Base-by-base conservation (phyloP, 2,329 filamentous ascomycete species). In the Sodiomyces alkalinus region DNA sequence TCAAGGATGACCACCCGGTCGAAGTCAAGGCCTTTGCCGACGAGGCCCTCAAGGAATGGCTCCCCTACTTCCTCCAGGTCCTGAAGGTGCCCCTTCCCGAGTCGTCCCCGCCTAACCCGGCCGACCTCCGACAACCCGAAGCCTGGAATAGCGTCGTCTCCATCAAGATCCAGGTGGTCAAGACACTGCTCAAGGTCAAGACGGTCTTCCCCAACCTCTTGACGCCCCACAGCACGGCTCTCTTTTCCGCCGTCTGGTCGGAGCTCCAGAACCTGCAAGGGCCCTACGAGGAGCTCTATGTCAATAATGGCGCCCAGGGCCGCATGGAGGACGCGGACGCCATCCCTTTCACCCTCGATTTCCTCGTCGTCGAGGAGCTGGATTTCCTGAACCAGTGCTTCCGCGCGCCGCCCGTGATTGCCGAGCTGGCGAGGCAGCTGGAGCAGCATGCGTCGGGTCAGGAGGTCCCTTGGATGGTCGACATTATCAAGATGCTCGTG, bases 361-460 rank as follows among this genome's bases (percentile, higher is more conserved):
- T 92, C 45, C 66, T 98, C 28, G 74, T 96, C 4, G 60, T 96
- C 6, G 90, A 98, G 51, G 86, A 96, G 51, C 64, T 98, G 15
- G 90, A 98, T 52, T 86, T 96, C 45, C 70, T 98, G 48, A 90
- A 93, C 53, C 77, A 85, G 33, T 86, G 86, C 49, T 67, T 98
- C 38, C 76, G 82, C 38, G 87, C 87, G 6, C 76, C 82, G 4
- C 82, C 83, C 0, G 86, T 98, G 2, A 80, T 85, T 40, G 76
- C 81, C 37, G 81, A 94, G 51, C 71, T 98, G n/a, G 77, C 87
- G 39, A 68, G 73, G 26, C 80, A 92, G 53, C 60, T 94, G 51
- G 68, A 53, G 39, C 55, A 68, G 11, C 64, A 72, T 33, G 58
- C 64, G 27, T 62, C 62, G 17, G 68, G 70, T 3, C 64, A 72